Conservation (phyloP, 257 asterid genomes). For the Nicotiana undulata region DNA sequence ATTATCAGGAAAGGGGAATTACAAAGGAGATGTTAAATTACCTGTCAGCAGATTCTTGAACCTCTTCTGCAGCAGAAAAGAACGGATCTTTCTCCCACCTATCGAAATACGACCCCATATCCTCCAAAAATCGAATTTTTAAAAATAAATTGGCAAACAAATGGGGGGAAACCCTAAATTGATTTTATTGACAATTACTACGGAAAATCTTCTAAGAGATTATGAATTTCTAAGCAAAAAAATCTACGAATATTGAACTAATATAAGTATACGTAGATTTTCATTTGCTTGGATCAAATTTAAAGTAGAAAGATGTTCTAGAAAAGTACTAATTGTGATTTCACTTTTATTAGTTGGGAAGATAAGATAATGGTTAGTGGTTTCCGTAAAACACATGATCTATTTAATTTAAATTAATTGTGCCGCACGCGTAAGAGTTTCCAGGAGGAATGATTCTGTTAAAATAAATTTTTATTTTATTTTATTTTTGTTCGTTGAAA, state of each 20-base stretch:
- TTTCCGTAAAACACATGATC: not conserved
- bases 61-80: conserved; percentile 93
- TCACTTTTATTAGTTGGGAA: not conserved
- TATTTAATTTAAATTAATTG: not conserved
- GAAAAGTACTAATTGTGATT: not conserved
- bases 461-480: too few species aligned
- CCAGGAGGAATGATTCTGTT: not conserved
- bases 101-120: conserved; percentile 68
- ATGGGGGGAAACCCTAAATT: not conserved
- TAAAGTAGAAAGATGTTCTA: not conserved
- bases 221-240: not conserved
- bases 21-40: conserved; percentile 4
- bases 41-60: conserved; percentile 96
- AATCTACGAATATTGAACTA: not conserved
- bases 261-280: not conserved
- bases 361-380: not conserved
- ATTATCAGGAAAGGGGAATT: not conserved
- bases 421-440: not conserved
- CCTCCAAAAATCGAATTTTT: not conserved
- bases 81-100: conserved; percentile 96
- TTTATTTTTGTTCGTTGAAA: too few species aligned
- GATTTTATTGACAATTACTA: not conserved
- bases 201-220: not conserved
- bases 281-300: not conserved
- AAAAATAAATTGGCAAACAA: not conserved